Base-by-base conservation (phyloP, 768 basidiomycete species). In the Phlegmacium glaucopus region DNA sequence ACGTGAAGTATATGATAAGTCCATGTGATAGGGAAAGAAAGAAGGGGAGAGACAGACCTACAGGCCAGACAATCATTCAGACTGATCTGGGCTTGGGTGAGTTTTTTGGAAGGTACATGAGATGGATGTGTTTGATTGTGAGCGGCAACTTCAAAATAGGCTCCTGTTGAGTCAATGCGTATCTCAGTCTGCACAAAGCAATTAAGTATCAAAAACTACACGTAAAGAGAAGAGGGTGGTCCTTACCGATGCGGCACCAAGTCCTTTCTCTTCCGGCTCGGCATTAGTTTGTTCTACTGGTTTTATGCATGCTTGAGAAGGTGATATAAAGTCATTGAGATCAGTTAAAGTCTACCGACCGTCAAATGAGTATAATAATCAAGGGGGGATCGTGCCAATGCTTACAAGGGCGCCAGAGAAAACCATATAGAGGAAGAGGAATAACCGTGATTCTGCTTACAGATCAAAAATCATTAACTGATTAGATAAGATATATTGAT, bases 41-140 rank as follows among this genome's bases (percentile, higher is more conserved):
- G 43, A 39, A 39, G 17, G 45, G 35, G 28, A 45, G 17, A 15
- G 35, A 72, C 85, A 44, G 60, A 91, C 94, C 93, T 96, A 78
- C 96, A 98, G 18, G 96, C 96, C 39, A 99, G 75, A 69, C 96
- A 99, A 62, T 99, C 96, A 55, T 96, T 98, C 57, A 99, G 67
- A 62, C 85, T 98, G 55, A 99, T 92, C 64, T 98, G 89, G 2
- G 96, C 96, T 56, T 92, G 91, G 58, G 92, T 80, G 9, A 99
- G 76, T 66, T 90, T 94, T 65, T 74, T 27, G 66, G 30, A 41
- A 6, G 29, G 37, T 17, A 45, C 26, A 13, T 9, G 13, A 29
- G 27, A 48, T 11, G 47, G 48, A 5, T 54, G 34, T 12, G 52
- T 28, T 10, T 49, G 25, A 10, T 44, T 41, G 30, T 57, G 42